Evolutionary conservation across 2,329 filamentous ascomycete genomes (phyloP), one percentile per base, ranked within the genome.

Genomic region (Zymoseptoria passerinii): DNA sequence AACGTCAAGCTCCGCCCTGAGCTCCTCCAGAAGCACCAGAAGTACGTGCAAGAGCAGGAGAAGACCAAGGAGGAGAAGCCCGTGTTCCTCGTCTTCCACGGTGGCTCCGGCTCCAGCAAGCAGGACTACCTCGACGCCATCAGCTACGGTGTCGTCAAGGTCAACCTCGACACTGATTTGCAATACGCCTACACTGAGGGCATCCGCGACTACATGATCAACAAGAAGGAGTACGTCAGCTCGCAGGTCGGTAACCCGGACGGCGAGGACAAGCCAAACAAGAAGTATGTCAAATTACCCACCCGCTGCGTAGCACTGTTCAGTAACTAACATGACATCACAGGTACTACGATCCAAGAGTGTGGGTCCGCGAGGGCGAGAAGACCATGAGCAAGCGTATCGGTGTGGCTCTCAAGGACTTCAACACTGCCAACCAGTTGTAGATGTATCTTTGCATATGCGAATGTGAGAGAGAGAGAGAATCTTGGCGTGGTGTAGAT

Each of bases 21-120:
- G 80, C 87, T 99, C 55, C 89, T 99, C 70, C 83, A 84, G 77
- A 96, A 97, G 88, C 94, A 99, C 85, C 94, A 99, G 82, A 82
- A 82, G 65, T 90, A 88, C 77, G 90, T 96, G 76, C 85, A 90
- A 78, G 85, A 92, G 77, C 84, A 95, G 81, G 84, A 87, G 65
- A 76, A 78, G 67, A 78, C 83, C 70, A 79, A 82, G 69, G 83
- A 89, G 54, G 83, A 89, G 73, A 96, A 96, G 87, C 94, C 94
- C 68, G 89, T 97, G 73, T 97, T 92, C 86, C 90, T 99, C 72
- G 94, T 99, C 76, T 99, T 99, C 88, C 94, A 99, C 83, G 94
- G 94, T 72, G 94, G 94, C 71, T 95, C 90, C 65, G 94, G 94
- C 68, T 95, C 89, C 66, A 82, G 83, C 75, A 95, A 96, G 82